phyloP scores from a whole-genome alignment of 345 rosid genomes.

The Rhodamnia rubescens region DNA sequence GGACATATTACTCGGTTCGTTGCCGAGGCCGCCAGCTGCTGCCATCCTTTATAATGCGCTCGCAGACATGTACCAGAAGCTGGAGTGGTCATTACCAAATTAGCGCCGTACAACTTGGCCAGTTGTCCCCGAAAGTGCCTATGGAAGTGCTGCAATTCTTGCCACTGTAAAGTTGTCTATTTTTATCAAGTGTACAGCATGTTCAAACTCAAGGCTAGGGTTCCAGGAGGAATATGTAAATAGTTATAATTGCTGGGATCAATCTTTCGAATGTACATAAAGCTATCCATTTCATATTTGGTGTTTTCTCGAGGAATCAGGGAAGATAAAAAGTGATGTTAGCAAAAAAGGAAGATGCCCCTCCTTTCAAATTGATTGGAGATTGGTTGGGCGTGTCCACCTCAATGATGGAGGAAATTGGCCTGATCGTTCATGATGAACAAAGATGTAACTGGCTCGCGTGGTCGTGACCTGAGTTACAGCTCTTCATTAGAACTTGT shows the following conservation, averaged over 20 bases:
- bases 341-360: neutral
- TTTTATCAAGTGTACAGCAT: conserved; percentile 4
- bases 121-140: neutral
- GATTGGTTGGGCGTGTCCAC: neutral
- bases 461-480: neutral
- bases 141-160: neutral
- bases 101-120: neutral
- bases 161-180: neutral
- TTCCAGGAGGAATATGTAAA: neutral
- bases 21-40: conserved; percentile 85
- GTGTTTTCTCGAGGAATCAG: neutral
- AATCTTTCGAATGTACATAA: neutral
- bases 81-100: conserved; percentile 21
- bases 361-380: neutral
- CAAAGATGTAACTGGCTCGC: neutral
- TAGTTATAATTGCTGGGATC: neutral
- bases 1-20: conserved; percentile 69
- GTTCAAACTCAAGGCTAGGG: neutral
- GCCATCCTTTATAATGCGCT: conserved; percentile 73
- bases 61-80: conserved; percentile 50
- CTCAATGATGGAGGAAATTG: neutral
- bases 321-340: neutral
- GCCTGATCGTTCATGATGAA: neutral
- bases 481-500: neutral
- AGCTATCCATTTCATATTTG: neutral